Evolutionary conservation across 257 asterid genomes (phyloP), one percentile per base, ranked within the genome.

Genomic region (Solanum stenotomum): DNA sequence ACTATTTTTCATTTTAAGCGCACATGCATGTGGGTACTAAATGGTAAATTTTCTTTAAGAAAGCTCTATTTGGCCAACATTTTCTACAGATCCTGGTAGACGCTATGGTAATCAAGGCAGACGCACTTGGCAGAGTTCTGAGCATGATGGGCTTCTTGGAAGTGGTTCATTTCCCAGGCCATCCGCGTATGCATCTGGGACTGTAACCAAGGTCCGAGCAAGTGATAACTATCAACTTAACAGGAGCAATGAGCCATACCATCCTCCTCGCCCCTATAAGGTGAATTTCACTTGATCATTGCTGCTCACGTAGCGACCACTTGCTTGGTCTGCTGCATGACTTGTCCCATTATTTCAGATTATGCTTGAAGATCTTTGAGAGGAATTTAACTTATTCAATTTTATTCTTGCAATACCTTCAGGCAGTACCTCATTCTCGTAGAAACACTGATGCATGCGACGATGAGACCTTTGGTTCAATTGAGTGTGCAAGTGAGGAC

Each of bases 231-330:
- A 91, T 91, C 98, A 94, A 68, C 96, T 93, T 87, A 94, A 89
- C 89, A 94, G 88, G 91, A 95, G 94, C 94, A 94, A 67, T 89
- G 99, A 94, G 88, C 96, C 97, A 38, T 96, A 96, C 90, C 99
- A 97, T 68, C 99, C 99, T 90, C 99, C 99, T 91, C 96, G 98
- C 25, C 99, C 99, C 82, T 97, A 94, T 89, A 97, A 97, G 99
- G 99, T 96, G 70, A 85, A 88, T 33, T 87, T 72, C 85, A 29
- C 34, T 44, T 85, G 33, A 56, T 84, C 46, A 31, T 67, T 85
- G 13, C 56, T 76, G 4, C 37, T n/a, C 74, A 46, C 46, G 25
- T 15, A 46, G 78, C 46, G 84, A 27, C 35, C 40, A 34, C 56
- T 49, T 74, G 44, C 74, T 74, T 86, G 38, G 38, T 74, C n/a